Conservation (phyloP, 2,329 filamentous ascomycete species). For the Parastagonospora nodorum region DNA sequence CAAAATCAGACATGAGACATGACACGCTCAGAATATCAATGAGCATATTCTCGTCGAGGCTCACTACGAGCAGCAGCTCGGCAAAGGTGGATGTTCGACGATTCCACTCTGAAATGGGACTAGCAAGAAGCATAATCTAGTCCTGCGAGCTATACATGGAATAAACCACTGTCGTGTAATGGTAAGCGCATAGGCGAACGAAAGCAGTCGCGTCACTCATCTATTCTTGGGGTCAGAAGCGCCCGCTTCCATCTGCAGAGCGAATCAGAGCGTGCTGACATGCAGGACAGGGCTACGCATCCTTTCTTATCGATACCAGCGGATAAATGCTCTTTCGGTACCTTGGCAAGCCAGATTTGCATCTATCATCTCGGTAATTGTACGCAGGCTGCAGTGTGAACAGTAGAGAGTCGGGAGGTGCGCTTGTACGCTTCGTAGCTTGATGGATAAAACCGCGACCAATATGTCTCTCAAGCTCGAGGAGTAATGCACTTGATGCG, state of each 20-base stretch:
- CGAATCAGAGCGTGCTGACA: constrained; percentile 24
- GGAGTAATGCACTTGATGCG: too few species aligned
- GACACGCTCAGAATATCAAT: constrained; percentile 13
- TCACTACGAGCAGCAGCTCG: constrained; percentile 15
- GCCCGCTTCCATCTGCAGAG: constrained; percentile 23
- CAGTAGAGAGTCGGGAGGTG: too few species aligned
- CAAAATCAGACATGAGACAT: constrained; percentile 11
- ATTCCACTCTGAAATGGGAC: constrained; percentile 5
- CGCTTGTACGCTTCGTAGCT: too few species aligned
- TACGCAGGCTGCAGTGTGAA: too few species aligned
- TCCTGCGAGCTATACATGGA: constrained; percentile 8
- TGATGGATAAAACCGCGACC: too few species aligned
- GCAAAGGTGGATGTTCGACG: constrained; percentile 6
- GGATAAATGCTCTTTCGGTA: neutral
- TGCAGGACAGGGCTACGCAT: constrained; percentile 8
- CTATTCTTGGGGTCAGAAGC: constrained; percentile 22
- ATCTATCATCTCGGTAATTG: neutral
- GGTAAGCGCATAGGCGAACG: constrained; percentile 16
- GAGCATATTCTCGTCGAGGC: constrained; percentile 28
- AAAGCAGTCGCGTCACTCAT: constrained; percentile 12
- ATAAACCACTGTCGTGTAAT: constrained; percentile 16
- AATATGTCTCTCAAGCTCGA: too few species aligned
- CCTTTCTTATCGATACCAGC: too few species aligned
- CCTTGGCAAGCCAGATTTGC: neutral
- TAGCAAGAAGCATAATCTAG: constrained; percentile 4